Conservation (phyloP, 2,329 filamentous ascomycete genomes). For the Monosporascus sp. region DNA sequence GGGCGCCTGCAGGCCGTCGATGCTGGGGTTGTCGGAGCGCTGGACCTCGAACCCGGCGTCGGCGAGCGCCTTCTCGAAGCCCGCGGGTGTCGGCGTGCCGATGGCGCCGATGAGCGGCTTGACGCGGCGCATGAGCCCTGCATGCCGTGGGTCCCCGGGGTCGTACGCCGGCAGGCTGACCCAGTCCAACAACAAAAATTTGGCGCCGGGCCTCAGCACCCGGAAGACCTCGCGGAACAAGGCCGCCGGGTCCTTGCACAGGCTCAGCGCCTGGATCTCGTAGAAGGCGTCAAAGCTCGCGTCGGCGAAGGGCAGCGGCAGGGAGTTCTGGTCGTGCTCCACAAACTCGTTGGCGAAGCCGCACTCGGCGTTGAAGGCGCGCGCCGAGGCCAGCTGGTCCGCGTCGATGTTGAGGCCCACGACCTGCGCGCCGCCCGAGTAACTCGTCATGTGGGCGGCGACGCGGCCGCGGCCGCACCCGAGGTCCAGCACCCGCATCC, state of each 20-base stretch:
- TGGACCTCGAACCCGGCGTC: slow-evolving; percentile 43
- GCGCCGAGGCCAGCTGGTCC: slow-evolving; percentile 35
- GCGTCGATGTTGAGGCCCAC: slow-evolving; percentile 51
- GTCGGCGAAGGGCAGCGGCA: slow-evolving; percentile 46
- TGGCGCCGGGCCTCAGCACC: slow-evolving; percentile 44
- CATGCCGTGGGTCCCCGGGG: slow-evolving; percentile 38
- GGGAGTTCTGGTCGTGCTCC: slow-evolving; percentile 44
- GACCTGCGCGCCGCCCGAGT: slow-evolving; percentile 40
- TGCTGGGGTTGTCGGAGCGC: slow-evolving; percentile 45
- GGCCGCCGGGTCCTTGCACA: slow-evolving; percentile 40
- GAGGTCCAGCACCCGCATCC: slow-evolving; percentile 44
- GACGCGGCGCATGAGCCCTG: slow-evolving; percentile 46
- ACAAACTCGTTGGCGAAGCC: slow-evolving; percentile 40
- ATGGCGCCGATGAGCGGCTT: slow-evolving; percentile 51
- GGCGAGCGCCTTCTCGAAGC: slow-evolving; percentile 38
- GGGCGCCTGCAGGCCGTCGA: slow-evolving; percentile 44
- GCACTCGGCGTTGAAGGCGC: slow-evolving; percentile 23
- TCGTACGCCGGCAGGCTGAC: slow-evolving; percentile 46
- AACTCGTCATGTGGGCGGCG: slow-evolving; percentile 46
- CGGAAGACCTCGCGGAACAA: slow-evolving; percentile 44
- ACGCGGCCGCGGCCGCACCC: slow-evolving; percentile 49
- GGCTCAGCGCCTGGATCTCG: slow-evolving; percentile 53
- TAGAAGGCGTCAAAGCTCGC: slow-evolving; percentile 46
- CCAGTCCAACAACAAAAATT: slow-evolving; percentile 47
- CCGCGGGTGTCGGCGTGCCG: slow-evolving; percentile 44